phyloP scores from a whole-genome alignment of 2,329 filamentous ascomycete genomes.

The Dactylonectria estremocensis region DNA sequence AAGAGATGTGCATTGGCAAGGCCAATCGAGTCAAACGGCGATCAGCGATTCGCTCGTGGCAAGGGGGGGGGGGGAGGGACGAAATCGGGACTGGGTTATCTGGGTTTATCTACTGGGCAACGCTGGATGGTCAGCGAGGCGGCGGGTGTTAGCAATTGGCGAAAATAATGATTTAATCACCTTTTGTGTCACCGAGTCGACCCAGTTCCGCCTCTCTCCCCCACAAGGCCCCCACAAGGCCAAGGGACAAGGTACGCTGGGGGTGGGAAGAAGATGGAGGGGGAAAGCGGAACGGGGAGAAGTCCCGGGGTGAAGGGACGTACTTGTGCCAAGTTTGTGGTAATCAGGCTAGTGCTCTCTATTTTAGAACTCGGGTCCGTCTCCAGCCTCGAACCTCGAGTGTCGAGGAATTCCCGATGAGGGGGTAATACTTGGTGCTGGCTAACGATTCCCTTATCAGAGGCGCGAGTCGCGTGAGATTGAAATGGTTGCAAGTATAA shows the following conservation, averaged over 20 bases:
- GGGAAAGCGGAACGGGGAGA: neutral
- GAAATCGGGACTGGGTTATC: constrained; percentile 21
- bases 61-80: neutral
- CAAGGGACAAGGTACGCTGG: constrained; percentile 7
- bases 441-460: neutral
- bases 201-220: constrained; percentile 16
- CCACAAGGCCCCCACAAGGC: constrained; percentile 15
- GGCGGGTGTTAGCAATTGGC: constrained; percentile 30
- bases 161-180: constrained; percentile 34
- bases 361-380: constrained; percentile 25
- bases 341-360: constrained; percentile 18
- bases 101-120: constrained; percentile 16
- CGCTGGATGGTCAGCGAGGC: constrained; percentile 22
- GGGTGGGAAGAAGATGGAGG: constrained; percentile 4
- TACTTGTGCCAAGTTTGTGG: neutral
- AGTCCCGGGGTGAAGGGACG: neutral
- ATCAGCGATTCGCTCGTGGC: constrained; percentile 7
- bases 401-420: neutral
- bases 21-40: neutral
- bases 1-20: constrained; percentile 8
- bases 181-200: constrained; percentile 27
- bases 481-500: neutral
- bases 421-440: no score
- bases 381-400: neutral
- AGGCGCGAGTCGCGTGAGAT: constrained; percentile 8